Base-by-base conservation (phyloP, 805 yeast species). In the Zygosaccharomyces pseudorouxii region DNA sequence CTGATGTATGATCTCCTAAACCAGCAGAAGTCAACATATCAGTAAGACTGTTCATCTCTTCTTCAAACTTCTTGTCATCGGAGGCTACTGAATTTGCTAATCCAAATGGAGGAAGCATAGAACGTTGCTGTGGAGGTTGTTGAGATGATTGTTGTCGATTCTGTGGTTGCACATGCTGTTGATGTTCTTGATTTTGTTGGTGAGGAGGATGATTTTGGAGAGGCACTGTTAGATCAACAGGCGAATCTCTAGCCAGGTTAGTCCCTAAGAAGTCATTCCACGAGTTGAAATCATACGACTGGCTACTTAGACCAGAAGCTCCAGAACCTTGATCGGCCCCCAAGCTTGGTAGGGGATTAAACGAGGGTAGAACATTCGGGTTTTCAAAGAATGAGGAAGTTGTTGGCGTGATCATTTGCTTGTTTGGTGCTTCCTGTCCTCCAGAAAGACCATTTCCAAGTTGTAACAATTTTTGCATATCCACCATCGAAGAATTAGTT, bases 11-110 rank as follows among this genome's bases (percentile, higher is more conserved):
- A 16, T 53, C 54, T 9, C 56, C 58, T 14, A 64, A 42, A 1
- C 58, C 57, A 6, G 68, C 48, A 7, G 63, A 54, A 3, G 63
- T 55, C 3, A 64, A 44, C 55, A 63, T 58, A 16, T 52, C 53
- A 4, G 67, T 56, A 19, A 64, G 49, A 16, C 57, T 57, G 42
- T 56, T 55, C 38, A 64, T 52, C 30, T 64, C 68, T 39, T 63
- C 59, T 20, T 46, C 51, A 38, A 62, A 53, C 11, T 58, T 53
- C 16, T 57, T 54, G 20, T 55, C 57, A 14, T 48, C 28, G 11
- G 38, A 36, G n/a, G 52, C 45, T 16, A 55, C 56, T 12, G 45
- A 23, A 18, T 35, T 30, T 23, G 43, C 41, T 29, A 47, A 6
- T 3, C 40, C 55, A 14, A 52, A 49, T 14, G 52, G 46, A 25